Evolutionary conservation across 306 rosid genomes (phyloP).

Genomic region (Gynostemma pentaphyllum): DNA sequence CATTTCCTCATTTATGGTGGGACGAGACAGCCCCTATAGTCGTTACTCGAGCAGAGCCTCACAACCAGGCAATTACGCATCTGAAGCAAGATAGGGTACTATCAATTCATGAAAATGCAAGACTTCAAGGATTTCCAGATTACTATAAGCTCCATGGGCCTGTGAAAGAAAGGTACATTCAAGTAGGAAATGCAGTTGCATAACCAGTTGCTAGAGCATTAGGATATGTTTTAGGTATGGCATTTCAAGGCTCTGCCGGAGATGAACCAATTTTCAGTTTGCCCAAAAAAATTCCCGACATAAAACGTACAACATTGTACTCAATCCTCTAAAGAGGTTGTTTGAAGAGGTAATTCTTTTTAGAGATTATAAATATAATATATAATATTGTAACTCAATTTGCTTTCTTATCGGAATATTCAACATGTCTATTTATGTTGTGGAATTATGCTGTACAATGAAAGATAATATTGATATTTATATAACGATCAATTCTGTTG

Average conservation of each 20-base stretch:
- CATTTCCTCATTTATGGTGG: conserved; percentile 43
- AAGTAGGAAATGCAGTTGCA: conserved; percentile 91
- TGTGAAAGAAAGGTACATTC: conserved; percentile 61
- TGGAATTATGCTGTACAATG: background rate
- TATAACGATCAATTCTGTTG: background rate
- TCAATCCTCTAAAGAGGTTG: conserved; percentile 27
- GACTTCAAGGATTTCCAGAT: conserved; percentile 77
- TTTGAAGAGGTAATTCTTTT: conserved; percentile 9
- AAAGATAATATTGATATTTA: background rate
- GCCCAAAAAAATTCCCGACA: conserved; percentile 38
- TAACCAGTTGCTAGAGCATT: conserved; percentile 68
- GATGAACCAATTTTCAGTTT: conserved; percentile 26
- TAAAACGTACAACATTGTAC: conserved; percentile 22
- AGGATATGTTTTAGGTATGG: conserved; percentile 56
- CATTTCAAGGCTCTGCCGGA: conserved; percentile 25
- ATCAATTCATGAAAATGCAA: conserved; percentile 51
- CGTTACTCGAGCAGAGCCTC: conserved; percentile 44
- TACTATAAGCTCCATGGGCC: conserved; percentile 50
- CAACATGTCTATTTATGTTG: background rate
- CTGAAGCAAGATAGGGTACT: conserved; percentile 55
- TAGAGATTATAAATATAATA: background rate
- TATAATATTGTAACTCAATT: background rate
- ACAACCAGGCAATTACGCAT: conserved; percentile 39
- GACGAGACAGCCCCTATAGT: conserved; percentile 39
- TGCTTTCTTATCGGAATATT: background rate